Evolutionary conservation across 2,329 filamentous ascomycete genomes (phyloP), one percentile per base, ranked within the genome.

Genomic region (Cladophialophora psammophila): DNA sequence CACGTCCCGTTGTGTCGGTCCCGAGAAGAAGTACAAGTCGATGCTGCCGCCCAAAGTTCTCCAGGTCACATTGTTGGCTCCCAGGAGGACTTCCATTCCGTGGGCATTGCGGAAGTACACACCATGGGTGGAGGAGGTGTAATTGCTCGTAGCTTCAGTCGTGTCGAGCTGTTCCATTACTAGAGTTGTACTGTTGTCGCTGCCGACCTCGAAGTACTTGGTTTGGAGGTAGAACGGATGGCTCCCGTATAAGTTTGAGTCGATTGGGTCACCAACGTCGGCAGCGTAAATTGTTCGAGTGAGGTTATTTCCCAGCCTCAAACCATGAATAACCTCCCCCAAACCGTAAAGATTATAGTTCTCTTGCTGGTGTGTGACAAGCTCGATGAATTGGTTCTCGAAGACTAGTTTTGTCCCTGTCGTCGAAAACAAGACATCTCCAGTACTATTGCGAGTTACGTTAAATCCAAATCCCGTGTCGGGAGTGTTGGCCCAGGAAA

Each of bases 211-310:
- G 72, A 88, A 92, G 78, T 93, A 94, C 65, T 91, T 85, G 1
- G 91, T 94, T 69, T 94, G 92, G 3, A 94, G 81, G 75, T 94
- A 95, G 74, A 94, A 88, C 0, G 92, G 90, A 72, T 95, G 92
- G 48, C 83, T 85, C 6, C 92, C 91, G 73, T 95, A 95, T 5
- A 93, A 81, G 72, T 94, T 94, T 12, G 76, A 78, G 61, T 59
- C 88, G 45, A 88, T 85, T 5, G 85, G 84, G 73, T 91, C 89
- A 7, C 86, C 90, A 35, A 84, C 84, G 77, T 94, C 91, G 15
- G 89, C 88, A 35, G 88, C 87, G 70, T 87, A 92, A 61, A 89
- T 83, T 5, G 88, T 90, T 5, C 90, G 85, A 0, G 90, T 93
- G 61, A 88, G 83, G 74, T 93, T 91, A 70, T 91, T 89, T 32